Percentiles rank a stretch among this genome's conserved stretches.
Conservation (phyloP, 2,329 filamentous ascomycete genomes). For the Dactylella cylindrospora region DNA sequence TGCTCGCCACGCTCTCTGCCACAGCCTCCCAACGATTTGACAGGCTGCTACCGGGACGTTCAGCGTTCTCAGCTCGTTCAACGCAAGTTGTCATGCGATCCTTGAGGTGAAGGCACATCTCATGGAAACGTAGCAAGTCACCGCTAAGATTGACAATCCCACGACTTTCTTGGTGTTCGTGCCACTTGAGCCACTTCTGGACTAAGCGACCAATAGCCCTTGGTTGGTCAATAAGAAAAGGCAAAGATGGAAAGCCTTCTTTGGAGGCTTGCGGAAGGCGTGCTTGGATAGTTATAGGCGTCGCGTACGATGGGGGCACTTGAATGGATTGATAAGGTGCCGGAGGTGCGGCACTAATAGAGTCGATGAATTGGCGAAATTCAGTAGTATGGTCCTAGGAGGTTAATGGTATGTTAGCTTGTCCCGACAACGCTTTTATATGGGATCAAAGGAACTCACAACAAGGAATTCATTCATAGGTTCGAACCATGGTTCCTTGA, state of each 20-base stretch:
- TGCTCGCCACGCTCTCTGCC: constrained; percentile 54
- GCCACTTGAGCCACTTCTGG: constrained; percentile 70
- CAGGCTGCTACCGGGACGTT: constrained; percentile 56
- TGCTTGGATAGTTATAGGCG: constrained; percentile 83
- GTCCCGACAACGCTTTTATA: background rate
- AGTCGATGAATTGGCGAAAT: constrained; percentile 48
- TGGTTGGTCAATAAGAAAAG: constrained; percentile 87
- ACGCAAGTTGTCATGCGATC: constrained; percentile 58
- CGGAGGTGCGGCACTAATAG: constrained; percentile 44
- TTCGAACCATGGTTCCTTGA: constrained; percentile 73
- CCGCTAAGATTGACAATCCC: constrained; percentile 52
- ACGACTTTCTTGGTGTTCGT: constrained; percentile 53
- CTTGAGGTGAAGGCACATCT: constrained; percentile 56
- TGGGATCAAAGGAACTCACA: constrained; percentile 25
- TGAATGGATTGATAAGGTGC: constrained; percentile 50
- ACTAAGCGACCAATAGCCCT: constrained; percentile 82
- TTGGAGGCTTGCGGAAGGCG: constrained; percentile 76
- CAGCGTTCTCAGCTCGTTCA: constrained; percentile 58
- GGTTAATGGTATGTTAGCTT: background rate
- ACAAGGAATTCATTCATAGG: constrained; percentile 68
- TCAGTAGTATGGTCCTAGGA: constrained; percentile 45
- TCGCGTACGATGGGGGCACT: constrained; percentile 83
- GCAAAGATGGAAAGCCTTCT: constrained; percentile 89
- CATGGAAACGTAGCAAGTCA: constrained; percentile 57
- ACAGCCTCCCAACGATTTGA: constrained; percentile 60